Evolutionary conservation across 2,329 filamentous ascomycete species (phyloP).

Genomic region (Stachybotrys echinatus): DNA sequence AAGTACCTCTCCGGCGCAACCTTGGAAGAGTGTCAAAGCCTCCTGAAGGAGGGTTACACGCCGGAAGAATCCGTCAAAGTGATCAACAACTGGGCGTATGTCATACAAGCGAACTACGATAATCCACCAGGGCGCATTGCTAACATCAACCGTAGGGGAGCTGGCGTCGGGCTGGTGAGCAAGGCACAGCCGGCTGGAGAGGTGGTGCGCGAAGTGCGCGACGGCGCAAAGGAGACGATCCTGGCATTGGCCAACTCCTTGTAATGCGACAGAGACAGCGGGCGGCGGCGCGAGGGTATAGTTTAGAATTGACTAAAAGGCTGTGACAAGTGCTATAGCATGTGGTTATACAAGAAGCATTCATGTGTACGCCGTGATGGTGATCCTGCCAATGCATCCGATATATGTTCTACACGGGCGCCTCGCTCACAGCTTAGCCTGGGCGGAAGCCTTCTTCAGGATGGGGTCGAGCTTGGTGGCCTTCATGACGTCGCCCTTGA

Average conservation of each 20-base stretch:
- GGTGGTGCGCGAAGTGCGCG: constrained; percentile 35
- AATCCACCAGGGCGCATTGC: not conserved
- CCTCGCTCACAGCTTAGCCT: constrained; percentile 68
- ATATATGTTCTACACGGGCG: not conserved
- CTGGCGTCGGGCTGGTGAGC: constrained; percentile 40
- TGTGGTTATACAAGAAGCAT: not conserved
- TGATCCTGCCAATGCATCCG: not conserved
- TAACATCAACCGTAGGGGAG: constrained; percentile 24
- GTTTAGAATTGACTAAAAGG: not conserved
- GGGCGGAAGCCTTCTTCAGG: constrained; percentile 78
- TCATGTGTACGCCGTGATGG: not conserved
- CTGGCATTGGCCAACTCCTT: constrained; percentile 14
- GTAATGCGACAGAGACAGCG: too few species aligned
- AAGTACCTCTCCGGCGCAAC: constrained; percentile 33
- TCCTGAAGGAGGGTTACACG: constrained; percentile 30
- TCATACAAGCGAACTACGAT: constrained; percentile 3
- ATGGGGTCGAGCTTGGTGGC: constrained; percentile 94
- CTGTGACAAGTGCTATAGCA: not conserved
- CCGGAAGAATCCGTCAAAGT: constrained; percentile 25
- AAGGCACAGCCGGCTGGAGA: constrained; percentile 32
- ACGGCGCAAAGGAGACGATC: constrained; percentile 29
- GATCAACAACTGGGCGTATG: constrained; percentile 32
- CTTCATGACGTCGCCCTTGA: constrained; percentile 98
- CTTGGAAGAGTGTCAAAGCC: constrained; percentile 34
- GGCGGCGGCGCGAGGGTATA: too few species aligned